A percentile compares a stretch with the other conserved stretches of the same genome.
phyloP scores from a whole-genome alignment of 2,329 filamentous ascomycete species.

The Aspergillus oerlinghausenensis region DNA sequence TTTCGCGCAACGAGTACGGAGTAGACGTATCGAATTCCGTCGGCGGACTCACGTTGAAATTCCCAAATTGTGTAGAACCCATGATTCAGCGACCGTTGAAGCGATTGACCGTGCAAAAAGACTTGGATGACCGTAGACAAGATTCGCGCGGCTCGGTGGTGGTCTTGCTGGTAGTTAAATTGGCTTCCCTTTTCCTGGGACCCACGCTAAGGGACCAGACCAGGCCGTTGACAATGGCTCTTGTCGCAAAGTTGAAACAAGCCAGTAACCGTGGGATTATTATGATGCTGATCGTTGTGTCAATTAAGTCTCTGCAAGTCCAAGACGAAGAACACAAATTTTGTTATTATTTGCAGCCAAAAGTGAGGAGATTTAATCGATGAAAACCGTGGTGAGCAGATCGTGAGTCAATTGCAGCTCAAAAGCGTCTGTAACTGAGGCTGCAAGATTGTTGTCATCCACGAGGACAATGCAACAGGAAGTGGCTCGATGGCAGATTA shows the following conservation, averaged over 20 bases:
- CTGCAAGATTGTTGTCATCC: not conserved
- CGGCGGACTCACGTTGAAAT: slow-evolving; percentile 49
- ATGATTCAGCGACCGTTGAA: slow-evolving; percentile 28
- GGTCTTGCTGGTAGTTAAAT: slow-evolving; percentile 7
- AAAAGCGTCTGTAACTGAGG: not conserved
- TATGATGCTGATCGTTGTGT: not conserved
- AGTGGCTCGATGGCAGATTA: not conserved
- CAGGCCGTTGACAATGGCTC: slow-evolving; percentile 18
- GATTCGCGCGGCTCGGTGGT: slow-evolving; percentile 6
- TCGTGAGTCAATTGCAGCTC: not conserved
- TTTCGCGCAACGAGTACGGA: slow-evolving; percentile 6
- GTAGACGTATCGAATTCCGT: not conserved
- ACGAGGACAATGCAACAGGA: not conserved
- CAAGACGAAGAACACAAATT: not conserved
- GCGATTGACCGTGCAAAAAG: slow-evolving; percentile 10
- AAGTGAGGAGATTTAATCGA: not conserved
- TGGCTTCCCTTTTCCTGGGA: slow-evolving; percentile 16
- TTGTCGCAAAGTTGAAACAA: slow-evolving; percentile 17
- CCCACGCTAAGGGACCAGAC: slow-evolving; percentile 19
- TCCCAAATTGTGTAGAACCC: slow-evolving; percentile 54
- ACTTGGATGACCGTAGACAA: not conserved
- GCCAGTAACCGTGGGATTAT: not conserved
- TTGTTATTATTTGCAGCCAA: not conserved
- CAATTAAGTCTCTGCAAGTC: not conserved
- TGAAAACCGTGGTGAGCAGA: not conserved